These are phyloP conservation scores for Priceomyces carsonii DNA, from an alignment of 805 yeast genomes.

Conservation along the genomic window DNA sequence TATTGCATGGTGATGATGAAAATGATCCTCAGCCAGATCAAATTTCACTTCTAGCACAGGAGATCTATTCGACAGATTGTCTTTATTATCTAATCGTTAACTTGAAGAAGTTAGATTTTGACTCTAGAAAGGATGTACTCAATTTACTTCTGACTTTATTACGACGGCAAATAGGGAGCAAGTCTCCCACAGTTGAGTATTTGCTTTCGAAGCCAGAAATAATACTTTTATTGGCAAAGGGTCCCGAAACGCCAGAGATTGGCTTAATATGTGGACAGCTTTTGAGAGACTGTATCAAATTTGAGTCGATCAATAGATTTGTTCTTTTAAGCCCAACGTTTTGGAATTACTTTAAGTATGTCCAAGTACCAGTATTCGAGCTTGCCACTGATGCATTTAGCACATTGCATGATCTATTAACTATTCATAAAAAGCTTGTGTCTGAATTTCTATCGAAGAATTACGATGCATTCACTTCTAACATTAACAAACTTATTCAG, in stretches of 20 bases:
- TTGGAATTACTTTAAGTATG: conserved; percentile 84
- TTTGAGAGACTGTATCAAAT: conserved; percentile 80
- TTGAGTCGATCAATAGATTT: conserved; percentile 65
- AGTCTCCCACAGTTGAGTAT: conserved; percentile 88
- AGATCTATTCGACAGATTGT: conserved; percentile 71
- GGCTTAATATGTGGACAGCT: conserved; percentile 77
- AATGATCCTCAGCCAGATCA: conserved; percentile 69
- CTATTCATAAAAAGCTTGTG: conserved; percentile 67
- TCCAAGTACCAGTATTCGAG: conserved; percentile 78
- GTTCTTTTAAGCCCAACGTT: conserved; percentile 60
- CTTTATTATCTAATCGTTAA: conserved; percentile 60
- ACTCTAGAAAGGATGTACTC: conserved; percentile 81
- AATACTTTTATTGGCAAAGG: conserved; percentile 58
- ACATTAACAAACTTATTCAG: conserved; percentile 69
- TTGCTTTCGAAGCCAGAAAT: conserved; percentile 66
- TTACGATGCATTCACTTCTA: conserved; percentile 55
- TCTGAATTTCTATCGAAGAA: conserved; percentile 67
- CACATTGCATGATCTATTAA: conserved; percentile 68
- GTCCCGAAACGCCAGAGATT: conserved; percentile 73
- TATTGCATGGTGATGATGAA: conserved; percentile 70
- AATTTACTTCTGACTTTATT: conserved; percentile 72
- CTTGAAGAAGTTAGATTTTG: conserved; percentile 77
- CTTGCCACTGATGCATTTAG: conserved; percentile 87
- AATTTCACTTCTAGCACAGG: conserved; percentile 74
- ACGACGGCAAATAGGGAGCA: conserved; percentile 72